phyloP scores from a whole-genome alignment of 176 grass and related monocot genomes.

The Hordeum vulgare region DNA sequence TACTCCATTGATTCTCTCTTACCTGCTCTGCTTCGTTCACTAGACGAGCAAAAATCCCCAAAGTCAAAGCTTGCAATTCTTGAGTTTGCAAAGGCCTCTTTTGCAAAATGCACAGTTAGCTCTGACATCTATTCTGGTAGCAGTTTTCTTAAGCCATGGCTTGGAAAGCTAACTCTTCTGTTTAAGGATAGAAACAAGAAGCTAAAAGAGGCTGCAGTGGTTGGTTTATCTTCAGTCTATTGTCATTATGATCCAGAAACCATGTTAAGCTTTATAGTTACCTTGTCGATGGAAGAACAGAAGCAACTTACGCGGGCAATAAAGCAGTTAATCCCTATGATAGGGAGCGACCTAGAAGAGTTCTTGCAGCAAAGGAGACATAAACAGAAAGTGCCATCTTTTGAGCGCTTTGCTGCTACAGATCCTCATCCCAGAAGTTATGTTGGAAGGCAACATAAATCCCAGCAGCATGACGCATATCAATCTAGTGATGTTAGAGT shows the following conservation, averaged over 20 bases:
- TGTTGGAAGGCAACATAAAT: slow-evolving; percentile 13
- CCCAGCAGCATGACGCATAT: not conserved
- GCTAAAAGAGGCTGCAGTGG: slow-evolving; percentile 61
- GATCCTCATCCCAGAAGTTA: slow-evolving; percentile 34
- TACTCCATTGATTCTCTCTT: slow-evolving; percentile 86
- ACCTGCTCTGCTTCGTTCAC: slow-evolving; percentile 71
- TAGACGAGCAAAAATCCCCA: slow-evolving; percentile 88
- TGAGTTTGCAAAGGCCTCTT: slow-evolving; percentile 88
- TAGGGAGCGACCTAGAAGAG: slow-evolving; percentile 71
- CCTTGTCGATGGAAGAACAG: slow-evolving; percentile 82
- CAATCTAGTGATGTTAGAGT: slow-evolving; percentile 12
- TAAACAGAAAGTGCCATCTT: slow-evolving; percentile 32
- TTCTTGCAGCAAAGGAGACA: slow-evolving; percentile 79
- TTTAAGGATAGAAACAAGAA: slow-evolving; percentile 78
- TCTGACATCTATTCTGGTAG: slow-evolving; percentile 56
- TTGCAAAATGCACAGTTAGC: slow-evolving; percentile 62
- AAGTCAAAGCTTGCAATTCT: slow-evolving; percentile 70
- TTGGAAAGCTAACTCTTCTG: slow-evolving; percentile 63
- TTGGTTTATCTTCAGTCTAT: slow-evolving; percentile 76
- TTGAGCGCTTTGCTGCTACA: slow-evolving; percentile 48
- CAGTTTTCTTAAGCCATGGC: slow-evolving; percentile 88
- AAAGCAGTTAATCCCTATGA: slow-evolving; percentile 58
- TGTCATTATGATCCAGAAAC: slow-evolving; percentile 63
- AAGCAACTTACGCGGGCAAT: slow-evolving; percentile 59
- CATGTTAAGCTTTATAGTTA: slow-evolving; percentile 70